Conservation (phyloP, 2,329 filamentous ascomycete species). For the Arthrobotrys iridis region DNA sequence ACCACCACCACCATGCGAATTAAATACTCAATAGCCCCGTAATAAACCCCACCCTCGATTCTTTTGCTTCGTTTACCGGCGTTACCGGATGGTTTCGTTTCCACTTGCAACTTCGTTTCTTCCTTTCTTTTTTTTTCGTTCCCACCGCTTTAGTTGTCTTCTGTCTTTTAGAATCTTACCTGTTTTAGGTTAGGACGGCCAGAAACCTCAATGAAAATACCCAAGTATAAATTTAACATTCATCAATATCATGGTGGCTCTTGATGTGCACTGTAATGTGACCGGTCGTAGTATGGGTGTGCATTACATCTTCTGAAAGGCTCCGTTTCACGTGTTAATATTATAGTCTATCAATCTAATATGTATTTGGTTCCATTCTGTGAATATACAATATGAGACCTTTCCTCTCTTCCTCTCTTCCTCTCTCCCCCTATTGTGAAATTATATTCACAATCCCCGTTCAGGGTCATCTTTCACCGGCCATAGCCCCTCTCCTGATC, state of each 20-base stretch:
- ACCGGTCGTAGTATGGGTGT: no score
- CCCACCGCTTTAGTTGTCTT: background rate
- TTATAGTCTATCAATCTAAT: no score
- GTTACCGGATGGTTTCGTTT: constrained; percentile 9
- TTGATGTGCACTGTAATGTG: no score
- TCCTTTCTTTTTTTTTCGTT: constrained; percentile 24
- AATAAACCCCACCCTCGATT: constrained; percentile 2
- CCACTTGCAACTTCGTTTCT: constrained; percentile 18
- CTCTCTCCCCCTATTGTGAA: background rate
- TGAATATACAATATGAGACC: background rate
- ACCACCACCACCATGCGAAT: background rate
- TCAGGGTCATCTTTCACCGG: no score
- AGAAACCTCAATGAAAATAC: no score
- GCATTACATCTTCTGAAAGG: background rate
- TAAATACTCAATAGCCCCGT: background rate
- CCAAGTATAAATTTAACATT: no score
- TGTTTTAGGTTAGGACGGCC: no score
- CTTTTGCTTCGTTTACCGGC: constrained; percentile 11
- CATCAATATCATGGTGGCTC: no score
- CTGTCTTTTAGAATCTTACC: background rate
- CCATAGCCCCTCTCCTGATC: background rate
- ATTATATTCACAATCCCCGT: no score
- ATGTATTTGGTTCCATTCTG: background rate
- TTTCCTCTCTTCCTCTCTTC: background rate
- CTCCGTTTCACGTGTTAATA: no score